phyloP scores from a whole-genome alignment of 306 rosid genomes.

The Rosa multiflora region DNA sequence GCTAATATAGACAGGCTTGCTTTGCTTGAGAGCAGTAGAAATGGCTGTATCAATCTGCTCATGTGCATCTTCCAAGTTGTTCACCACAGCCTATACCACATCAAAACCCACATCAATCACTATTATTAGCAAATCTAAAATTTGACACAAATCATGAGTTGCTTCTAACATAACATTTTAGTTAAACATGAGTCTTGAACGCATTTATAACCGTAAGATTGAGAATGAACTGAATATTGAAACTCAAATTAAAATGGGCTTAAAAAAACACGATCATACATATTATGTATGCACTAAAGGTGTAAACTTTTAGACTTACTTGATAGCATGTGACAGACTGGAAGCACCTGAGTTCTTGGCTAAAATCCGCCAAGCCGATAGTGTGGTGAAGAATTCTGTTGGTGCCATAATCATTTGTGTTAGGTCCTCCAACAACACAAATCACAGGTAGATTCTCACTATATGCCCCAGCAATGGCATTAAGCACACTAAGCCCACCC shows the following conservation, averaged over 20 bases:
- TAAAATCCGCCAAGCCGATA: constrained; percentile 49
- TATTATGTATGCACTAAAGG: neutral
- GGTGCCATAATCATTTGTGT: constrained; percentile 47
- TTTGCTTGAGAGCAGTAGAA: constrained; percentile 42
- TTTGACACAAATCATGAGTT: neutral
- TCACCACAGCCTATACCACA: constrained; percentile 44
- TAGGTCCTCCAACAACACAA: constrained; percentile 52
- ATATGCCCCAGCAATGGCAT: constrained; percentile 57
- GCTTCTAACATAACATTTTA: neutral
- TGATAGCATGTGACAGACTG: constrained; percentile 51
- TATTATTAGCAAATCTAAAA: neutral
- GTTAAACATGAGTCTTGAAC: neutral
- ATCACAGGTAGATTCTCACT: constrained; percentile 53
- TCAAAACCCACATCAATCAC: neutral
- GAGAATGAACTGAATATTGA: too few relatives aligned
- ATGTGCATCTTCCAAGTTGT: constrained; percentile 45
- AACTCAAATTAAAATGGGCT: too few relatives aligned
- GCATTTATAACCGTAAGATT: neutral
- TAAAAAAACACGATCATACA: neutral
- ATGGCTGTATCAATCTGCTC: constrained; percentile 43
- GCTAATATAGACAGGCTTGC: constrained; percentile 51
- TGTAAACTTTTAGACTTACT: constrained; percentile 15
- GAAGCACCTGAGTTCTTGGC: constrained; percentile 47
- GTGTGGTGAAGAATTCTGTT: constrained; percentile 52
- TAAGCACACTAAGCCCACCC: constrained; percentile 49